Evolutionary conservation across 345 rosid genomes (phyloP), one percentile per base, ranked within the genome.

Genomic region (Salix udensis): DNA sequence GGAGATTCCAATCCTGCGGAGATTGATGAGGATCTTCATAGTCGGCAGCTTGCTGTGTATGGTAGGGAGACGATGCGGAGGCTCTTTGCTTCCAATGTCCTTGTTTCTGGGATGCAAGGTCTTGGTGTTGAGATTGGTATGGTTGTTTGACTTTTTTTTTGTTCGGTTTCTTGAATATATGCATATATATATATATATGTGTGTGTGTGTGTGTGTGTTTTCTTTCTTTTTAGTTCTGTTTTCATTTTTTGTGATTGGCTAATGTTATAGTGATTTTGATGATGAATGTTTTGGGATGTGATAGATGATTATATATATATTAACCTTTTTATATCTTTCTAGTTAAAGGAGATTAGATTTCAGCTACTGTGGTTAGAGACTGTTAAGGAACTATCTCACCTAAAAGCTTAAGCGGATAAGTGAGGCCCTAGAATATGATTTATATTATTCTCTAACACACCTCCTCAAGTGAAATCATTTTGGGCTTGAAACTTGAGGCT

Each of bases 21-120:
- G 67, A 96, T 96, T 75, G 98, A 96, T 77, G 99, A 94, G 81
- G 99, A 96, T 88, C 92, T 96, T 39, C 98, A 96, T 84, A 96
- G 99, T 81, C 81, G 99, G 52, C 99, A 96, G 93, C 99, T 96
- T 23, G 99, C 99, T 1, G 99, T 96, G 34, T 96, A 96, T 44
- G 99, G 99, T 36, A 97, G 99, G 2, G 99, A 96, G 86, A 94
- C 99, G 4, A 96, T 96, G 98, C 88, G 92, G 36, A 89, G 97
- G 64, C 97, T 96, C 78, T 96, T 96, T 67, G 99, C 95, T 7
- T 96, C 99, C 0, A 88, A 88, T 65, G 87, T 96, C 48, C 97
- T 96, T 48, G 82, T 96, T 68, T 94, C 99, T 0, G 99, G 99
- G 86, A 82, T 94, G 86, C 97, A 89, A 73, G 99, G 98, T 37